Evolutionary conservation across 2,329 filamentous ascomycete genomes (phyloP).

Genomic region (Penicillium vulpinum): DNA sequence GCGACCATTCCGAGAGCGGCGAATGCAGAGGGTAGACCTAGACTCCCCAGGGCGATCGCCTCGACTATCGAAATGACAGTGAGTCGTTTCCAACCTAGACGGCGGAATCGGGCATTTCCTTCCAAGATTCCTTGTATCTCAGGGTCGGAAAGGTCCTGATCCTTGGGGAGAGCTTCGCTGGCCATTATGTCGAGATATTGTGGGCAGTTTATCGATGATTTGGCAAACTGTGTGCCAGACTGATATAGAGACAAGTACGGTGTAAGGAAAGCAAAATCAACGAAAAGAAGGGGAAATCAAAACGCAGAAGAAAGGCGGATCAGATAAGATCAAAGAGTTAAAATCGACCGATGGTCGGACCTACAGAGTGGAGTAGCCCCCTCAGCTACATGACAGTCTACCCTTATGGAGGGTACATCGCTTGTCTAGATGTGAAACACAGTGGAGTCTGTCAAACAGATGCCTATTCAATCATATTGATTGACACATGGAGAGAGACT

Average conservation of each 20-base stretch:
- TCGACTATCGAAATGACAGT: constrained; percentile 8
- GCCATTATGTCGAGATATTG: neutral
- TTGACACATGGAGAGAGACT: neutral
- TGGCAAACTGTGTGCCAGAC: neutral
- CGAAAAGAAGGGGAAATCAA: neutral
- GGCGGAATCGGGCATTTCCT: constrained; percentile 1
- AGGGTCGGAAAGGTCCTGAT: neutral
- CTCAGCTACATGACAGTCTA: neutral
- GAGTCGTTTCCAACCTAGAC: constrained; percentile 7
- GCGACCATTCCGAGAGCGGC: constrained; percentile 5
- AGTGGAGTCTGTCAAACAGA: neutral
- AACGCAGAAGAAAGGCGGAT: neutral
- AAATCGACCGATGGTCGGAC: neutral
- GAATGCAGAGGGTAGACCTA: constrained; percentile 5
- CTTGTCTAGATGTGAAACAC: neutral
- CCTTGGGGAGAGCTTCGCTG: constrained; percentile 5
- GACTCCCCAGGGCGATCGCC: constrained; percentile 7
- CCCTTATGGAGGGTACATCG: neutral
- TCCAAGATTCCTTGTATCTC: constrained; percentile 2
- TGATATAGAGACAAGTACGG: neutral
- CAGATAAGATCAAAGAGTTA: constrained; percentile 9
- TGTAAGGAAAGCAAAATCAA: neutral
- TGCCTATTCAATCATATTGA: neutral
- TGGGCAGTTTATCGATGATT: neutral
- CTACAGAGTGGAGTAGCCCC: neutral